phyloP scores from a whole-genome alignment of 208 protist genomes.

The Leishmania major region DNA sequence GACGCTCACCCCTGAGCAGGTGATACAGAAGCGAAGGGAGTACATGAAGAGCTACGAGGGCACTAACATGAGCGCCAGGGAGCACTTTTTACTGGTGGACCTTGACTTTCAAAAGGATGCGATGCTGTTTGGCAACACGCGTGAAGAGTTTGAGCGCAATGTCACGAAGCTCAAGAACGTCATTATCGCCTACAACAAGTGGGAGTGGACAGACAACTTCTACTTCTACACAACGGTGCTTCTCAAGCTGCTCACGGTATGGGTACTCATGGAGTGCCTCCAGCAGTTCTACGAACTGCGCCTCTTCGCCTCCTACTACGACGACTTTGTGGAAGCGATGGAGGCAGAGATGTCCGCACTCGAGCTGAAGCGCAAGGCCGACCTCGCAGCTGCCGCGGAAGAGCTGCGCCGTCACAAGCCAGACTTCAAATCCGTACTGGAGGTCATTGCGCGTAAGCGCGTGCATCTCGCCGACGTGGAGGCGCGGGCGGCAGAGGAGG shows the following conservation, averaged over 20 bases:
- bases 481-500: slow-evolving; percentile 1
- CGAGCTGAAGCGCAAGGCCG: slow-evolving; percentile 28
- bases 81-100: slow-evolving; percentile 90
- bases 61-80: slow-evolving; percentile 70
- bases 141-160: slow-evolving; percentile 85
- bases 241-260: slow-evolving; percentile 68
- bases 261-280: slow-evolving; percentile 75
- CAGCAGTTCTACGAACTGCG: slow-evolving; percentile 84
- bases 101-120: slow-evolving; percentile 89
- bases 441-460: slow-evolving; percentile 53
- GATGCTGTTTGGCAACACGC: slow-evolving; percentile 77
- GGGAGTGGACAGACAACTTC: slow-evolving; percentile 87
- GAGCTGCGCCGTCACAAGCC: slow-evolving; percentile 53
- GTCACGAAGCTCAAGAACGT: slow-evolving; percentile 80
- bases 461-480: slow-evolving; percentile 26
- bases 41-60: slow-evolving; percentile 88
- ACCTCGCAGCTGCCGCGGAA: slow-evolving; percentile 44
- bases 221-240: slow-evolving; percentile 80
- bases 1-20: slow-evolving; percentile 56
- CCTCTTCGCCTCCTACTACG: slow-evolving; percentile 68
- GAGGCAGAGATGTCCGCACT: slow-evolving; percentile 58
- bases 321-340: slow-evolving; percentile 70
- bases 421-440: slow-evolving; percentile 63
- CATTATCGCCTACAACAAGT: slow-evolving; percentile 78
- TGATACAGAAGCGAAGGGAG: slow-evolving; percentile 67